Conservation (phyloP, 805 yeast genomes). For the Kodamaea neixiangensis region DNA sequence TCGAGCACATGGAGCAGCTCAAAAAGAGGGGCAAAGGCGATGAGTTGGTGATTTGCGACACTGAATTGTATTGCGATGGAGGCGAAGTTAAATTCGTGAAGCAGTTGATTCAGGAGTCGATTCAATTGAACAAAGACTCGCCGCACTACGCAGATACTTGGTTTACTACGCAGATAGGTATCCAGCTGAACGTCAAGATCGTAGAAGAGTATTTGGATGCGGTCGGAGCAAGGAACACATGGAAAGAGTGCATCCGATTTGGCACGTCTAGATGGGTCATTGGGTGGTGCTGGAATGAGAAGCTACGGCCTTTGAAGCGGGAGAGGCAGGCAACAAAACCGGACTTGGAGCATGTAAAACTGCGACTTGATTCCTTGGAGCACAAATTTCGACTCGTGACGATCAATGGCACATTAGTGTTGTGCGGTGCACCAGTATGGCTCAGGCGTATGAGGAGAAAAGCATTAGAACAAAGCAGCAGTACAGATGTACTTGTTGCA, state of each 20-base stretch:
- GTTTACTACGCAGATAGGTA: slow-evolving; percentile 23
- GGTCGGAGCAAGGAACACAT: slow-evolving; percentile 2
- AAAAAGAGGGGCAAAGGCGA: slow-evolving; percentile 11
- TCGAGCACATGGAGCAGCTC: slow-evolving; percentile 5
- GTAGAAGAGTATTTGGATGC: slow-evolving; percentile 4
- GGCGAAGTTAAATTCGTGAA: slow-evolving; percentile 21
- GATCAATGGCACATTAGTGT: background rate
- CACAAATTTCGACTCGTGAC: background rate
- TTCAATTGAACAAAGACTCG: background rate
- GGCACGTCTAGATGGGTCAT: slow-evolving; percentile 21
- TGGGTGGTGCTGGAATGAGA: slow-evolving; percentile 18
- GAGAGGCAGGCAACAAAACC: background rate
- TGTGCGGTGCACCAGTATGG: slow-evolving; percentile 7
- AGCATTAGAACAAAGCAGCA: background rate
- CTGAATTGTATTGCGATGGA: slow-evolving; percentile 18
- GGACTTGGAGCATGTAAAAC: background rate
- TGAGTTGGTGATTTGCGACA: slow-evolving; percentile 11
- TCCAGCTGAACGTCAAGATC: slow-evolving; percentile 13
- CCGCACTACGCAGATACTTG: slow-evolving; percentile 13
- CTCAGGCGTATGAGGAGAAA: slow-evolving; percentile 6
- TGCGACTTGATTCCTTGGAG: background rate
- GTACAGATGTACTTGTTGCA: background rate
- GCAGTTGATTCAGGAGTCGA: slow-evolving; percentile 15
- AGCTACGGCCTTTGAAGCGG: background rate
- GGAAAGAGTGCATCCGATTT: slow-evolving; percentile 11